A percentile compares a stretch with the other conserved stretches of the same genome.
Evolutionary conservation across 2,329 filamentous ascomycete genomes (phyloP).

Genomic region (Pseudocercospora fijiensis): DNA sequence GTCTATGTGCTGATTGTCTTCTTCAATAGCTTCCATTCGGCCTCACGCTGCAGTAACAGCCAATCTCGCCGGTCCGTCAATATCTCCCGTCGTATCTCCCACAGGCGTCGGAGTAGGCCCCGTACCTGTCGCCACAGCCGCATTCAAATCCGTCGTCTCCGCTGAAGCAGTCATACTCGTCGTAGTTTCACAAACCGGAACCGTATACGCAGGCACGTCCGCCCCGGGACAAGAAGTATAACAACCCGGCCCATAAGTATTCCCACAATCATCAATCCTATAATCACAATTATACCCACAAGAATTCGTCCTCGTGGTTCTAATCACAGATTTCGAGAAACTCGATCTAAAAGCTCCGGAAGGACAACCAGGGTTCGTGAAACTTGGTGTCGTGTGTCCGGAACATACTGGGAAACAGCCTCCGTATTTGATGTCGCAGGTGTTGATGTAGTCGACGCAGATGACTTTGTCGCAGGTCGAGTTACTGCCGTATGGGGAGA

Average conservation of each 20-base stretch:
- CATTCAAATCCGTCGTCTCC: background rate
- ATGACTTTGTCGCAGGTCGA: slow-evolving; percentile 12
- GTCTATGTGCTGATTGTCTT: background rate
- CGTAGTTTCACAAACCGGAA: slow-evolving; percentile 16
- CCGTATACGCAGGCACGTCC: slow-evolving; percentile 19
- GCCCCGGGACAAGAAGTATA: slow-evolving; percentile 21
- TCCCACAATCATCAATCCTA: slow-evolving; percentile 24
- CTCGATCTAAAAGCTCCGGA: slow-evolving; percentile 9
- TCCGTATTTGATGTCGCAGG: slow-evolving; percentile 29
- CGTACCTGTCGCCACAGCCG: background rate
- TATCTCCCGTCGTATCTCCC: background rate
- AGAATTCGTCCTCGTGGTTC: slow-evolving; percentile 10
- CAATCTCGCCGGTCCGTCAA: background rate
- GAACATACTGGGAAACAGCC: slow-evolving; percentile 29
- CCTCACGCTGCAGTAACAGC: background rate
- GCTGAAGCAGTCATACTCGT: background rate
- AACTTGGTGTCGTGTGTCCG: slow-evolving; percentile 25
- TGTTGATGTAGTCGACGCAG: slow-evolving; percentile 31
- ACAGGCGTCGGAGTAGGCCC: background rate
- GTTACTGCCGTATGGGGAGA: background rate
- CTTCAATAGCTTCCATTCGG: background rate
- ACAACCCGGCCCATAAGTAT: slow-evolving; percentile 28
- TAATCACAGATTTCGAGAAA: slow-evolving; percentile 10
- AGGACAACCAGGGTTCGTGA: slow-evolving; percentile 24
- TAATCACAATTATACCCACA: slow-evolving; percentile 24